These are phyloP conservation scores for Styphnolobium japonicum DNA, from an alignment of 306 rosid genomes.

Conservation along the genomic window DNA sequence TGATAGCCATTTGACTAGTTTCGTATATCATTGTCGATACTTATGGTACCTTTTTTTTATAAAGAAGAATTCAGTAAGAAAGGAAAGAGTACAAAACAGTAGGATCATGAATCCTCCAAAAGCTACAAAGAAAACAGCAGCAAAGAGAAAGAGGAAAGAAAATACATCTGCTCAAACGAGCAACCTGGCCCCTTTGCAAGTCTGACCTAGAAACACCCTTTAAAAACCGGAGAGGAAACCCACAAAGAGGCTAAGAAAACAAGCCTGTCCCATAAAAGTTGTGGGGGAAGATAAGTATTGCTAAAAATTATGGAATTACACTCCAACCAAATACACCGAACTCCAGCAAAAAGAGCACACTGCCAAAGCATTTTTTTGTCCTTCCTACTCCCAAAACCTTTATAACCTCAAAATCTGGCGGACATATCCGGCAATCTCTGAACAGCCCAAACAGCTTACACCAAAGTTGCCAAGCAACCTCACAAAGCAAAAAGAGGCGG, in stretches of 20 bases:
- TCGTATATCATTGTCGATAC: conserved; percentile 2
- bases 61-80: neutral
- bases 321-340: neutral
- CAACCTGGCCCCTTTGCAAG: neutral
- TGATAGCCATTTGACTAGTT: neutral
- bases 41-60: neutral
- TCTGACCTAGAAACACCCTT: neutral
- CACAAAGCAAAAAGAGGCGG: neutral
- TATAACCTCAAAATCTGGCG: neutral
- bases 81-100: neutral
- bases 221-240: neutral
- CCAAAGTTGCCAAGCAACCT: neutral
- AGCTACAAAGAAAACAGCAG: neutral
- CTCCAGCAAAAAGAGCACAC: neutral
- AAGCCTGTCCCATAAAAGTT: neutral
- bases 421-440: neutral
- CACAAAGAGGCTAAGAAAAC: neutral
- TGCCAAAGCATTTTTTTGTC: neutral
- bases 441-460: neutral
- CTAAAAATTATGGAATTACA: neutral
- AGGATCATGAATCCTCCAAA: conserved; percentile 19
- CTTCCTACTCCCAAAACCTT: conserved; percentile 14
- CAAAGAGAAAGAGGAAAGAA: neutral
- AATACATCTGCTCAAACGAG: neutral
- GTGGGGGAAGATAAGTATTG: conserved; percentile 3